Conservation (phyloP, 495 filamentous ascomycete species). For the Hyphodiscus hymeniophilus region DNA sequence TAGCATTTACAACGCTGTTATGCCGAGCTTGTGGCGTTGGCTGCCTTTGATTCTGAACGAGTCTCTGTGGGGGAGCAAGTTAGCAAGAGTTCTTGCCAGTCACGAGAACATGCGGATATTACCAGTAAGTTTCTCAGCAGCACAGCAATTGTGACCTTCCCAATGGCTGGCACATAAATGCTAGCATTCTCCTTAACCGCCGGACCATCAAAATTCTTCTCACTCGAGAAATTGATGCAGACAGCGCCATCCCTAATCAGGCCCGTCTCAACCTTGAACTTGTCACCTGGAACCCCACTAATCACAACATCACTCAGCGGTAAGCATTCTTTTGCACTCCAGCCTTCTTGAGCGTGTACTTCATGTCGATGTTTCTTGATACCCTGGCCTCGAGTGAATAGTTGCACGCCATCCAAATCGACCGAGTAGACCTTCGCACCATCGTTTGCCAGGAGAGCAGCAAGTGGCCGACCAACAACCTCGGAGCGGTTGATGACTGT, state of each 20-base stretch:
- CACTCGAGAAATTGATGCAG: slow-evolving; percentile 95
- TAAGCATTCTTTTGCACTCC: slow-evolving; percentile 67
- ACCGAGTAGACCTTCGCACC: slow-evolving; percentile 92
- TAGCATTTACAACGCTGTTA: too few species aligned
- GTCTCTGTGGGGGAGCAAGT: too few species aligned
- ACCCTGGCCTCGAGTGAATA: slow-evolving; percentile 81
- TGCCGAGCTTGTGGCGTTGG: too few species aligned
- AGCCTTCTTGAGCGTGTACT: slow-evolving; percentile 62
- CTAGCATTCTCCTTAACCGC: slow-evolving; percentile 88
- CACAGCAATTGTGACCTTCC: slow-evolving; percentile 94
- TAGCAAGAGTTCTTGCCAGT: too few species aligned
- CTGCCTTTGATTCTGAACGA: too few species aligned
- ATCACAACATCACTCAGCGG: slow-evolving; percentile 90
- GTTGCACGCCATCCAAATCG: slow-evolving; percentile 84
- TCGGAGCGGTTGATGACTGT: slow-evolving; percentile 93
- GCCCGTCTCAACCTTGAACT: slow-evolving; percentile 79
- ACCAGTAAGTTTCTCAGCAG: slow-evolving; percentile 74
- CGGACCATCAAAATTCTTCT: slow-evolving; percentile 79
- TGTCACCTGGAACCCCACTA: slow-evolving; percentile 78
- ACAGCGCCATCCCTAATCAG: slow-evolving; percentile 81
- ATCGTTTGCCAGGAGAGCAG: slow-evolving; percentile 93
- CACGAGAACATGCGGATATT: too few species aligned
- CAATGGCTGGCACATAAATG: slow-evolving; percentile 95
- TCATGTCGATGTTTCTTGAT: slow-evolving; percentile 76
- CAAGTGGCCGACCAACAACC: slow-evolving; percentile 88